Base-by-base conservation (phyloP, 2,329 filamentous ascomycete genomes). In the Talaromyces sp. region DNA sequence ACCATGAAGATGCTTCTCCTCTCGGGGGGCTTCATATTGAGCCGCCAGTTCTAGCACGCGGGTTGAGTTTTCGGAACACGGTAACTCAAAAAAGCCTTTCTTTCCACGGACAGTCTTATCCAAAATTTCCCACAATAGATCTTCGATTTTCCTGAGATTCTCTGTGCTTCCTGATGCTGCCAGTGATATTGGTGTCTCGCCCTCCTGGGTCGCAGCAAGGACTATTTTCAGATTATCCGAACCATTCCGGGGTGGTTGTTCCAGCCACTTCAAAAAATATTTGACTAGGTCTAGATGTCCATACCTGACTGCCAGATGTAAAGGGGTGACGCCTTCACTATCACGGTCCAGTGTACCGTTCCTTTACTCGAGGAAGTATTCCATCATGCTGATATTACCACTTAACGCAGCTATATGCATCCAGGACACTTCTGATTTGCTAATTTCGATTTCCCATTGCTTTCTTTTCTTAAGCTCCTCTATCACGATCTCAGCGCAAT, bases 241-340 rank as follows among this genome's bases (percentile, higher is more conserved):
- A 28, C 18, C 14, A 10, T 28, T 23, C 23, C 23, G 1, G 23
- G 23, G 23, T 23, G 23, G 23, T 23, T 23, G 1, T 8, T 73
- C 73, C 7, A 66, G 60, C 9, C 65, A 64, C 62, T 73, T 68
- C 27, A 76, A 60, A 9, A 76, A 63, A 52, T 67, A 69, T 65
- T 71, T 59, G 5, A 77, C 74, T 3, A 76, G 70, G 23, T 72
- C 70, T 6, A 63, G 60, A 65, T 76, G 71, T 1, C 76, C 75
- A 3, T 69, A 69, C 65, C 78, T 74, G 44, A 73, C 74, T 10
- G 76, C 75, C 63, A 76, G 68, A 67, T 77, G 75, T 51, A 78
- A 63, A 27, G 76, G 68, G 30, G 76, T 76, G 28, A 75, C 68
- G 5, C 72, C 75, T 14, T 42, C 36, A 14, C 1, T 52, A 18